phyloP scores from a whole-genome alignment of 2,329 filamentous ascomycete genomes.

The Xylaria sp. region DNA sequence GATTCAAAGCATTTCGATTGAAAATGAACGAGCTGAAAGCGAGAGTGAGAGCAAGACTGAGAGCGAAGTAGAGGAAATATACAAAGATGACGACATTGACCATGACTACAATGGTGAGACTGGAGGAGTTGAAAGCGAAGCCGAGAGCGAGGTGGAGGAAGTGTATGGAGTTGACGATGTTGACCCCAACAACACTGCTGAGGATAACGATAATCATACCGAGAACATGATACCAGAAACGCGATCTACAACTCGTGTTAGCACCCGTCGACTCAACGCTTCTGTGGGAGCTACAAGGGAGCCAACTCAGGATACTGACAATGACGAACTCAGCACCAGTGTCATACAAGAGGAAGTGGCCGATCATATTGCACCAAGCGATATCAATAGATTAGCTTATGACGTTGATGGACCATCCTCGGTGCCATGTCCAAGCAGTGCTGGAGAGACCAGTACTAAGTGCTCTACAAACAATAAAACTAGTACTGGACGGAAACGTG shows the following conservation, averaged over 20 bases:
- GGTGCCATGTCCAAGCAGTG: slow-evolving; percentile 27
- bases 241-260: background rate
- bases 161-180: slow-evolving; percentile 19
- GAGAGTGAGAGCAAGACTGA: slow-evolving; percentile 7
- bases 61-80: slow-evolving; percentile 17
- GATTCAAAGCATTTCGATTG: slow-evolving; percentile 2
- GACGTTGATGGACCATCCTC: slow-evolving; percentile 38
- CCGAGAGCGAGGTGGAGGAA: slow-evolving; percentile 2
- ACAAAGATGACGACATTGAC: slow-evolving; percentile 26
- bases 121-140: background rate
- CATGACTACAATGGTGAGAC: too few relatives aligned
- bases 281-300: background rate
- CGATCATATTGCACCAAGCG: background rate
- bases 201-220: background rate
- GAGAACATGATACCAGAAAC: background rate
- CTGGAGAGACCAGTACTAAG: background rate
- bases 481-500: slow-evolving; percentile 43
- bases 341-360: background rate
- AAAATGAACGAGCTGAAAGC: slow-evolving; percentile 9
- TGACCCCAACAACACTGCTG: slow-evolving; percentile 17
- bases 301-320: background rate
- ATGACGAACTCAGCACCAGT: slow-evolving; percentile 3
- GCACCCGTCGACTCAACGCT: background rate
- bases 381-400: background rate
- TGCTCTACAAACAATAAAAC: slow-evolving; percentile 24